Conservation (phyloP, 768 basidiomycete species). For the Auriculariales sp. region DNA sequence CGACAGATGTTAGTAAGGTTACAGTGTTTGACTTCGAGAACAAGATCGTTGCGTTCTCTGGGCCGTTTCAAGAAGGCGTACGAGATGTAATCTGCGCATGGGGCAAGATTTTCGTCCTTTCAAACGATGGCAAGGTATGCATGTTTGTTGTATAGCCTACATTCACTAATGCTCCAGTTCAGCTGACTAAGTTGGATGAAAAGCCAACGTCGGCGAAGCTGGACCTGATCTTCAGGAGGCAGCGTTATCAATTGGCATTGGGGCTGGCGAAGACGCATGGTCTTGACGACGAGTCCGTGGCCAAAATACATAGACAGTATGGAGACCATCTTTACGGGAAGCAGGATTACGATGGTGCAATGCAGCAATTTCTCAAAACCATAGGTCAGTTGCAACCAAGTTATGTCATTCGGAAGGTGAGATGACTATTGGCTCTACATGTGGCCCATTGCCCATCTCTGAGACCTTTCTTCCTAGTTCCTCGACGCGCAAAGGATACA, state of each 20-base stretch:
- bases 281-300: slow-evolving; percentile 56
- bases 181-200: slow-evolving; percentile 59
- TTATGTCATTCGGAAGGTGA: slow-evolving; percentile 92
- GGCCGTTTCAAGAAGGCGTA: slow-evolving; percentile 70
- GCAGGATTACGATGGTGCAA: slow-evolving; percentile 84
- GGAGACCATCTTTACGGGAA: slow-evolving; percentile 86
- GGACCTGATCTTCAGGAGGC: slow-evolving; percentile 69
- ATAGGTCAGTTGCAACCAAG: slow-evolving; percentile 83
- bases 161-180: not conserved
- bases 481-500: slow-evolving; percentile 93
- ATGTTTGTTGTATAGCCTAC: not conserved
- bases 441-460: not conserved
- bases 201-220: slow-evolving; percentile 76
- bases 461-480: slow-evolving; percentile 37
- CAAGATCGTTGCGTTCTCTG: slow-evolving; percentile 76
- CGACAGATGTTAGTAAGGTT: slow-evolving; percentile 59
- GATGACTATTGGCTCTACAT: slow-evolving; percentile 3
- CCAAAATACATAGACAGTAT: slow-evolving; percentile 81
- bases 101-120: slow-evolving; percentile 66
- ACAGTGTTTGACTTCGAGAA: slow-evolving; percentile 86
- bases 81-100: slow-evolving; percentile 70
- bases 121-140: slow-evolving; percentile 59
- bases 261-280: slow-evolving; percentile 69
- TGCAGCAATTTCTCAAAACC: slow-evolving; percentile 84
- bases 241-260: slow-evolving; percentile 66